A percentile compares a stretch with the other conserved stretches of the same genome.
phyloP scores from a whole-genome alignment of 2,329 filamentous ascomycete genomes.

The Ambrosiella cleistominuta region DNA sequence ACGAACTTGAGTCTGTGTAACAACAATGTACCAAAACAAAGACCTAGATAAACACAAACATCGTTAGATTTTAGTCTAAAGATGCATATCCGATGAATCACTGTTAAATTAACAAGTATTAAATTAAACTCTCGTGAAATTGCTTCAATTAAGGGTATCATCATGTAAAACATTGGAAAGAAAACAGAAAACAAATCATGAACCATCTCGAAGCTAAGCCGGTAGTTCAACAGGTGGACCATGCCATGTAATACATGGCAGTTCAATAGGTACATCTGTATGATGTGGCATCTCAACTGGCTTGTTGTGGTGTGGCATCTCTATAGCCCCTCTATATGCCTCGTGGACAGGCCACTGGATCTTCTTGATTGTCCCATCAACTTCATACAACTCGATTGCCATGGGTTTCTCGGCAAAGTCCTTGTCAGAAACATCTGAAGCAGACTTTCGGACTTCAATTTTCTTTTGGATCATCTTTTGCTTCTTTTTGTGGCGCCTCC shows the following conservation, averaged over 20 bases:
- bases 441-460: background rate
- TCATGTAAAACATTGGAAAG: background rate
- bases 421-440: background rate
- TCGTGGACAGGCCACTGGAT: background rate
- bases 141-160: too few relatives aligned
- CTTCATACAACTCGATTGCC: background rate
- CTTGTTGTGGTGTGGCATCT: background rate
- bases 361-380: background rate
- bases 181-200: background rate
- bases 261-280: background rate
- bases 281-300: background rate
- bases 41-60: too few relatives aligned
- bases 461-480: background rate
- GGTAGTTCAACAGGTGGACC: background rate
- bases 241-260: background rate
- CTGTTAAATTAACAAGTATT: too few relatives aligned
- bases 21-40: too few relatives aligned
- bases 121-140: too few relatives aligned
- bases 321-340: background rate
- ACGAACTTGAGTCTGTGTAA: too few relatives aligned
- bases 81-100: too few relatives aligned
- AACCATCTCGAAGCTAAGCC: background rate
- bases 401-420: background rate
- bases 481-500: background rate
- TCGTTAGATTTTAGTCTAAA: too few relatives aligned